These are phyloP conservation scores for Rostrohypoxylon terebratum DNA, from an alignment of 495 filamentous ascomycete species.

Conservation along the genomic window DNA sequence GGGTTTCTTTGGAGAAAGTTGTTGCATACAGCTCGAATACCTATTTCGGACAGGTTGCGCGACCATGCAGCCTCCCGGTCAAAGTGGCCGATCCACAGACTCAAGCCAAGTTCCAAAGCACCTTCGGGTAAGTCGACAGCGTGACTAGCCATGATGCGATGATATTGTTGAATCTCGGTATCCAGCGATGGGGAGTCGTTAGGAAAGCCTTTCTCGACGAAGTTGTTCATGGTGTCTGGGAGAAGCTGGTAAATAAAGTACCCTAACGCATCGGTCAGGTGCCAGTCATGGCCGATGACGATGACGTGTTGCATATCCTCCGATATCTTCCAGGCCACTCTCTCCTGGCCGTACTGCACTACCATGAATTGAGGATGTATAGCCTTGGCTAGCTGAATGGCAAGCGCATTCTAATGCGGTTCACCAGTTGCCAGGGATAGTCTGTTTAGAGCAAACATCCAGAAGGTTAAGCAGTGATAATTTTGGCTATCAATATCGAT, in stretches of 20 bases:
- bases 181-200: slow-evolving; percentile 48
- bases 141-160: slow-evolving; percentile 64
- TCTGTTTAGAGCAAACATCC: slow-evolving; percentile 78
- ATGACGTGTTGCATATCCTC: slow-evolving; percentile 63
- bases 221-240: slow-evolving; percentile 55
- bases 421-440: slow-evolving; percentile 65
- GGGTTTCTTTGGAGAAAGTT: slow-evolving; percentile 50
- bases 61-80: slow-evolving; percentile 66
- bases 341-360: slow-evolving; percentile 46
- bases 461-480: slow-evolving; percentile 75
- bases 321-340: slow-evolving; percentile 75
- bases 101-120: slow-evolving; percentile 73
- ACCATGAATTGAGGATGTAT: slow-evolving; percentile 70
- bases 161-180: slow-evolving; percentile 69
- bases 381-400: slow-evolving; percentile 67
- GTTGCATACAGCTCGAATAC: slow-evolving; percentile 58
- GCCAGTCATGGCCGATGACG: slow-evolving; percentile 65
- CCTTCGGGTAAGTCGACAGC: slow-evolving; percentile 63
- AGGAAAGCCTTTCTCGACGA: slow-evolving; percentile 41
- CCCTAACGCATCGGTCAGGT: slow-evolving; percentile 72
- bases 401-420: slow-evolving; percentile 63
- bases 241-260: slow-evolving; percentile 68
- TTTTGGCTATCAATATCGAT: slow-evolving; percentile 75
- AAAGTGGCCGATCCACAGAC: slow-evolving; percentile 72
- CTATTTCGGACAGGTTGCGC: slow-evolving; percentile 53